Base-by-base conservation (phyloP, 148 eudicot genomes). In the Rheum nobile region DNA sequence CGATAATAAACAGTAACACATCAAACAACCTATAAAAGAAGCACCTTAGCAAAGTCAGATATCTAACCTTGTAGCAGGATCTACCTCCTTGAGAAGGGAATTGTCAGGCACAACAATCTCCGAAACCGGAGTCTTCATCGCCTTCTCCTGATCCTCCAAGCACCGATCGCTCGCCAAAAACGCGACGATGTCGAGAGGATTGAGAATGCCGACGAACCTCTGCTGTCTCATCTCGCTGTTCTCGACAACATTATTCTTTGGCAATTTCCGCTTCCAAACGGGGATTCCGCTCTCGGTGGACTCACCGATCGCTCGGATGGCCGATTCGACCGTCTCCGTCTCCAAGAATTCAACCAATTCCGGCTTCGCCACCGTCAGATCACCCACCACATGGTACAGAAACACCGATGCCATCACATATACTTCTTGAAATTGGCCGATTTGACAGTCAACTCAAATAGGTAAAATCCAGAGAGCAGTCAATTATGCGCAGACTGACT, bases 321-420 rank as follows among this genome's bases (percentile, higher is more conserved):
- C 96, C 1, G 96, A 83, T 67, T 84, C 99, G 42, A 95, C 88
- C 31, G 92, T 95, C 74, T 92, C 96, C 0, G 87, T 90, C 78
- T 90, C 94, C 19, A 65, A 0, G 71, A 95, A 90, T 63, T 95
- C 99, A 24, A 78, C 87, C 63, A 95, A 76, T 77, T 88, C 99
- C 1, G 99, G 94, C 77, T 95, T 95, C 63, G 86, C 99, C 71
- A 95, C 97, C 7, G 99, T 95, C 79, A 95, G 83, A 88, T 95
- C 98, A 31, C 98, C 98, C 74, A 91, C 97, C 68, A 95, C 98
- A 78, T 95, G 98, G 71, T 91, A 88, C 80, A 95, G 67, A 79
- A 95, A 92, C 79, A 95, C 93, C 13, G 98, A 88, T 31, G 95
- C 90, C 98, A 93, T 92, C 24, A 12, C 65, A 44, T 13, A 38